Conservation (phyloP, 2,329 filamentous ascomycete genomes). For the Xylariaceae sp. region DNA sequence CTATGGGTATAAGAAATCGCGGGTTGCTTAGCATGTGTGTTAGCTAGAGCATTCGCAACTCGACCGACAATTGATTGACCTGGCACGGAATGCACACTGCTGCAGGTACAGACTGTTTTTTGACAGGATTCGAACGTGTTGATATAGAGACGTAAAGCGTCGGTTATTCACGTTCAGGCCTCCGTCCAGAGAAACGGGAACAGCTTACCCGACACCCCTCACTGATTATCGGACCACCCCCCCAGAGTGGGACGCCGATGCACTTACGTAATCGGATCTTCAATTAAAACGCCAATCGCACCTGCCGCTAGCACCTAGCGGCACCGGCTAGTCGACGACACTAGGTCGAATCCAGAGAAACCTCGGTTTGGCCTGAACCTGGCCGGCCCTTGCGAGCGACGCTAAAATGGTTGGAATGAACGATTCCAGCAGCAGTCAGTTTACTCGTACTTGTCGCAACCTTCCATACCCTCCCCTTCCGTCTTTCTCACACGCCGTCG, state of each 20-base stretch:
- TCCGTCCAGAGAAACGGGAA: background rate
- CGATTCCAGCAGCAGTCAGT: background rate
- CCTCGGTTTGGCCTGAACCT: conserved; percentile 14
- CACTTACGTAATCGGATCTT: background rate
- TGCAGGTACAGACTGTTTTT: too few species aligned
- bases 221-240: background rate
- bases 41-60: too few species aligned
- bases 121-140: too few species aligned
- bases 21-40: too few species aligned
- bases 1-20: too few species aligned
- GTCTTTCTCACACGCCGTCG: background rate
- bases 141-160: too few species aligned
- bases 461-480: background rate
- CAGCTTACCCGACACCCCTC: background rate
- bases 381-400: conserved; percentile 6
- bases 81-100: too few species aligned
- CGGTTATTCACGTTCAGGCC: too few species aligned
- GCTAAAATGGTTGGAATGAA: conserved; percentile 3
- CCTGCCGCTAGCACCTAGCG: background rate
- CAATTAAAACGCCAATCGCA: background rate
- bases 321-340: background rate
- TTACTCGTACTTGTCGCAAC: background rate
- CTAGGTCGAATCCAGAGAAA: conserved; percentile 9
- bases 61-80: too few species aligned
- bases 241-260: background rate